Percentiles rank a stretch among this genome's conserved stretches.
Evolutionary conservation across 805 yeast species (phyloP).

Genomic region (Lipomyces starkeyi): DNA sequence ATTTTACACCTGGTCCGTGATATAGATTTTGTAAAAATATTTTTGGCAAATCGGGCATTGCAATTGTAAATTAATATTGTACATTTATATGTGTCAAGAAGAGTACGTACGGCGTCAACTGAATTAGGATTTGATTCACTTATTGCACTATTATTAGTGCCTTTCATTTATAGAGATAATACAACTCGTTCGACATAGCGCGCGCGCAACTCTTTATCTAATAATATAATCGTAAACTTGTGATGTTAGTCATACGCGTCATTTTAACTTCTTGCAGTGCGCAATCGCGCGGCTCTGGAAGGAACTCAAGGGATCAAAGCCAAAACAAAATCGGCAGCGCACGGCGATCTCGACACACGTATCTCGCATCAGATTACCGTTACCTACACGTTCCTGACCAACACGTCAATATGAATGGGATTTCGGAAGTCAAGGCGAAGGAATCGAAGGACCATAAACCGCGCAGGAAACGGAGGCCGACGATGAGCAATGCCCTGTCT

Average conservation of each 20-base stretch:
- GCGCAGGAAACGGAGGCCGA: conserved; percentile 24
- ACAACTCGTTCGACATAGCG: background rate
- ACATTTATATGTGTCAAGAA: background rate
- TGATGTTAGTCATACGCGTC: background rate
- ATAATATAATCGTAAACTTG: too few species aligned
- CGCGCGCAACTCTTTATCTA: background rate
- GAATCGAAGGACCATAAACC: conserved; percentile 1
- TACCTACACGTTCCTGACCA: background rate
- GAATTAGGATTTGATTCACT: background rate
- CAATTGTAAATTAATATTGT: background rate
- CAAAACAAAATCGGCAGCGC: too few species aligned
- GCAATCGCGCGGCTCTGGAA: background rate
- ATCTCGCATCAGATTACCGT: background rate
- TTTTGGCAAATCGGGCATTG: background rate
- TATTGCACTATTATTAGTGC: background rate
- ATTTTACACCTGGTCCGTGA: background rate
- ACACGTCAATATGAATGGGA: conserved; percentile 11
- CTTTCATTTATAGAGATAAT: background rate
- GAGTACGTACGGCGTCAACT: background rate
- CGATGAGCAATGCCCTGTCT: background rate
- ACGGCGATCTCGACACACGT: background rate
- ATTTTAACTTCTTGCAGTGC: too few species aligned
- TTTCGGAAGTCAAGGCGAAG: conserved; percentile 1
- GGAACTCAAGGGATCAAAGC: background rate
- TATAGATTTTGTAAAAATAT: background rate